phyloP scores from a whole-genome alignment of 2,329 filamentous ascomycete genomes.

The Ciborinia camelliae region DNA sequence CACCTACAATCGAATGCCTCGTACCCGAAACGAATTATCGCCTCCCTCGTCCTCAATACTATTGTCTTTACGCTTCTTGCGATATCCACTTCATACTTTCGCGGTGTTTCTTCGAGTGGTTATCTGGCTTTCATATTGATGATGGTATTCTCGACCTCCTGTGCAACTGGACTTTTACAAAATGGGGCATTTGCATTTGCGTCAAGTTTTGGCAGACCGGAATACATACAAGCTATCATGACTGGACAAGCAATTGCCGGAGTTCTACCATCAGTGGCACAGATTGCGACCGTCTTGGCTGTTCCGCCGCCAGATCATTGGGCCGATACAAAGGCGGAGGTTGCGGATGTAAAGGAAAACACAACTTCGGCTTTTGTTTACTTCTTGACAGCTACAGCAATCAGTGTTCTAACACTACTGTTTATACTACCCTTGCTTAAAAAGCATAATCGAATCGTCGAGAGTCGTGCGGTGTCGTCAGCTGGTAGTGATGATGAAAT shows the following conservation, averaged over 20 bases:
- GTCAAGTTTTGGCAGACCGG: conserved; percentile 74
- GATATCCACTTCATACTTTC: conserved; percentile 69
- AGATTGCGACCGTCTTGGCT: conserved; percentile 77
- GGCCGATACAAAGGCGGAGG: conserved; percentile 25
- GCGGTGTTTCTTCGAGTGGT: conserved; percentile 54
- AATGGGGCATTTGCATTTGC: conserved; percentile 94
- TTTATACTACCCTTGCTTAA: conserved; percentile 72
- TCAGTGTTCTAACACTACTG: conserved; percentile 67
- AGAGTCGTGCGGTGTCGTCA: conserved; percentile 50
- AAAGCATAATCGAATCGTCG: conserved; percentile 53
- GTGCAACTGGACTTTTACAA: conserved; percentile 81
- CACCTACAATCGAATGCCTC: conserved; percentile 78
- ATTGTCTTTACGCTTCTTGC: conserved; percentile 73
- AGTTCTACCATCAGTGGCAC: conserved; percentile 81
- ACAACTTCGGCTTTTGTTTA: conserved; percentile 80
- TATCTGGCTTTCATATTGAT: conserved; percentile 82
- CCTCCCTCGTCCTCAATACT: conserved; percentile 74
- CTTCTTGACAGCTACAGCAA: conserved; percentile 79
- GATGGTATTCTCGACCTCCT: conserved; percentile 76
- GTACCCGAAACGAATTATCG: conserved; percentile 81
- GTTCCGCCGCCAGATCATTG: conserved; percentile 48
- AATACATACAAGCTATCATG: conserved; percentile 97
- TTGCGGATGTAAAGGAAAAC: conserved; percentile 39
- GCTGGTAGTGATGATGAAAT: conserved; percentile 51
- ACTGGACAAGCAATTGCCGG: conserved; percentile 88